A percentile compares a stretch with the other conserved stretches of the same genome.
Conservation (phyloP, 106 monocot species). For the Agapanthus africanus region DNA sequence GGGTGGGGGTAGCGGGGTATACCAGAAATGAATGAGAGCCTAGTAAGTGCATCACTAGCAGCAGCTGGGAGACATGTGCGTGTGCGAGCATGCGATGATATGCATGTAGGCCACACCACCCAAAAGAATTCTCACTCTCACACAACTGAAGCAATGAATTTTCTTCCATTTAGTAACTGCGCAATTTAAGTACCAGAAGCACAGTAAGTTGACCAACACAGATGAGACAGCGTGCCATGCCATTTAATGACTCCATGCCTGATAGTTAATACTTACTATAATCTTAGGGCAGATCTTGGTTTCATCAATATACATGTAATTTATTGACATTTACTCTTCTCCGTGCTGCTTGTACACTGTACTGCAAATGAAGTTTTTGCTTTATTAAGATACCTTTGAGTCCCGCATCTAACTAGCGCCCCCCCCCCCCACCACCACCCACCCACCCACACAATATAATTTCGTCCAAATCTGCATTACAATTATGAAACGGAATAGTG, state of each 20-base stretch:
- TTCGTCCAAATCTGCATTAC: no score
- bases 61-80: conserved; percentile 8
- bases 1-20: no score
- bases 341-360: no score
- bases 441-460: no score
- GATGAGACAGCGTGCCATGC: neutral
- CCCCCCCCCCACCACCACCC: no score
- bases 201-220: neutral
- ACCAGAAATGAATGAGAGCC: no score
- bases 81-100: conserved; percentile 9
- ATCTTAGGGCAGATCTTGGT: conserved; percentile 9
- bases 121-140: no score
- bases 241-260: neutral
- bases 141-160: neutral
- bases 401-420: no score
- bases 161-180: neutral
- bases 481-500: no score
- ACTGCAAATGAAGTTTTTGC: no score
- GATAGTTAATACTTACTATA: neutral
- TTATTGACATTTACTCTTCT: conserved; percentile 5
- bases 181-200: neutral
- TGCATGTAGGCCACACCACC: neutral
- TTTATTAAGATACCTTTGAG: no score
- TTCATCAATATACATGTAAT: neutral
- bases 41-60: no score